Evolutionary conservation across 2,329 filamentous ascomycete genomes (phyloP), one percentile per base, ranked within the genome.

Genomic region (Drechslerella coelobrocha): DNA sequence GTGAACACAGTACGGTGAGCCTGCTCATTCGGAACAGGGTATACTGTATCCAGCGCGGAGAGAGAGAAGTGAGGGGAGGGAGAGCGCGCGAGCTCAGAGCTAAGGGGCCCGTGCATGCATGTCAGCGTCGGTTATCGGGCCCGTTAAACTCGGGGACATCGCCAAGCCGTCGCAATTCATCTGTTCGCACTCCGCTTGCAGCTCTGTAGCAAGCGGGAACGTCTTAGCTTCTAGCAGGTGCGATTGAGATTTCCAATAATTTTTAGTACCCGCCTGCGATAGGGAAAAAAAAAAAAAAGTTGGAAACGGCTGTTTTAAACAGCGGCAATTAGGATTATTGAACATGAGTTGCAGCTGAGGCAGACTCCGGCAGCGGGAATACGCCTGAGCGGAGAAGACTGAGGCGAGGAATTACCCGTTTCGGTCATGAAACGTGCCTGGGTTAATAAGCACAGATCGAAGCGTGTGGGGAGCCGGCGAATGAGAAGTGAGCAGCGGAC

Each of bases 41-140:
- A n/a, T n/a, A n/a, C n/a, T n/a, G n/a, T n/a, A n/a, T n/a, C n/a
- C n/a, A n/a, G n/a, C n/a, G n/a, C n/a, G n/a, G n/a, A n/a, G n/a
- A n/a, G n/a, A n/a, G n/a, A n/a, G n/a, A n/a, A n/a, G n/a, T n/a
- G n/a, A n/a, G n/a, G n/a, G n/a, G n/a, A n/a, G n/a, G n/a, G n/a
- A n/a, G 12, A 31, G 12, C 29, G 29, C 29, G 12, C 29, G 6
- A 6, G 6, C 12, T 31, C 29, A 31, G 12, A 31, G 29, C 29
- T 31, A 12, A 12, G 12, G 29, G 29, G 29, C 29, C 12, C 6
- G 29, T 12, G 29, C 6, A 31, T 12, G 29, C 29, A 31, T 31
- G 29, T 31, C 41, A 21, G 17, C 41, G 41, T 45, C 41, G 41
- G 41, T 23, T 21, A 45, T 45, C 41, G 41, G 41, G 19, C 9